phyloP scores from a whole-genome alignment of 2,329 filamentous ascomycete genomes.

The Nothophaeocryptopus gaeumannii region DNA sequence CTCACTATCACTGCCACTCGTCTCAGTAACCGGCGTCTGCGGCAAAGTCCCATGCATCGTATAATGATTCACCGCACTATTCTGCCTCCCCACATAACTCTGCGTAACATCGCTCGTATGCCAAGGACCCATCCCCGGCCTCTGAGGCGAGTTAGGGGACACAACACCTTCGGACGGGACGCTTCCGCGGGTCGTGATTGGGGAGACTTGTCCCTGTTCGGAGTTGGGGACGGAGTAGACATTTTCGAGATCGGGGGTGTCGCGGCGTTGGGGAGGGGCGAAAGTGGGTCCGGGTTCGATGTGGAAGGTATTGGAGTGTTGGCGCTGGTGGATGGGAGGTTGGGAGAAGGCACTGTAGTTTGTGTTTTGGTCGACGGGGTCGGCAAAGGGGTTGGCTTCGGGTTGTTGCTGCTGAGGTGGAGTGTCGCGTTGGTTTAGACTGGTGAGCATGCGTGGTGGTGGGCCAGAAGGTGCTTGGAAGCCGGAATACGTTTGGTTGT shows the following conservation, averaged over 20 bases:
- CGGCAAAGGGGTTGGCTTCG: slow-evolving; percentile 40
- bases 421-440: slow-evolving; percentile 11
- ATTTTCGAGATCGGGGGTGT: slow-evolving; percentile 28
- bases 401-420: slow-evolving; percentile 12
- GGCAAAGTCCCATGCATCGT: slow-evolving; percentile 44
- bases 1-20: too few species aligned
- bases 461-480: slow-evolving; percentile 26
- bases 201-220: slow-evolving; percentile 17
- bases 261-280: slow-evolving; percentile 16
- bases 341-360: slow-evolving; percentile 19
- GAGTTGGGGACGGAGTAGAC: slow-evolving; percentile 18
- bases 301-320: slow-evolving; percentile 22
- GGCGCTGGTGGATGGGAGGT: slow-evolving; percentile 7
- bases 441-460: slow-evolving; percentile 16
- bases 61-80: slow-evolving; percentile 42
- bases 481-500: slow-evolving; percentile 3
- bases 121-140: slow-evolving; percentile 29
- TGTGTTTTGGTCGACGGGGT: slow-evolving; percentile 38
- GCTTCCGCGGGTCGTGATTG: slow-evolving; percentile 10
- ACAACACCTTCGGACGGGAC: slow-evolving; percentile 6
- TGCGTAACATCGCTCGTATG: slow-evolving; percentile 37
- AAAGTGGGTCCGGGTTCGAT: slow-evolving; percentile 23
- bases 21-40: too few species aligned
- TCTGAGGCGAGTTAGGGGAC: slow-evolving; percentile 15
- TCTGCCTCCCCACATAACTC: slow-evolving; percentile 44